Percentiles rank a stretch among this genome's conserved stretches.
Evolutionary conservation across 768 basidiomycete genomes (phyloP).

Genomic region (Gymnopilus junonius): DNA sequence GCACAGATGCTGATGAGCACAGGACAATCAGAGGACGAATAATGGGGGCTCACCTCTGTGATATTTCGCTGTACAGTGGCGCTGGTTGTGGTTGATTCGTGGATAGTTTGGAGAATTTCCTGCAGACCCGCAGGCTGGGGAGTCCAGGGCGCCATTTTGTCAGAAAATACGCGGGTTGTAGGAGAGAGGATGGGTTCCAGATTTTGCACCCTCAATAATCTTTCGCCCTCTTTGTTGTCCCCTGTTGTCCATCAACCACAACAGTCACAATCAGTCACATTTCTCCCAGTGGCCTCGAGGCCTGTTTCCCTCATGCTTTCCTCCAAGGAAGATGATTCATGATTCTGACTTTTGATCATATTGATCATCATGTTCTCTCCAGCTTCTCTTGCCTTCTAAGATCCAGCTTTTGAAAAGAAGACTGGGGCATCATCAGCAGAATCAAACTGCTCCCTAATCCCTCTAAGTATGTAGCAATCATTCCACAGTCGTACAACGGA

Average conservation of each 20-base stretch:
- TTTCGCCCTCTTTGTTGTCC: slow-evolving; percentile 34
- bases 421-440: background rate
- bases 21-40: slow-evolving; percentile 8
- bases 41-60: slow-evolving; percentile 62
- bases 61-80: slow-evolving; percentile 79
- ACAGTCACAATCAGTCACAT: slow-evolving; percentile 17
- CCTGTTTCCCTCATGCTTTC: background rate
- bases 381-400: background rate
- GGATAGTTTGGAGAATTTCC: slow-evolving; percentile 91
- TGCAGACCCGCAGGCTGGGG: slow-evolving; percentile 86
- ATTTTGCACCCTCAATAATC: slow-evolving; percentile 31
- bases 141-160: slow-evolving; percentile 75
- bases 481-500: background rate
- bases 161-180: slow-evolving; percentile 42
- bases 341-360: slow-evolving; percentile 13
- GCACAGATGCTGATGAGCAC: slow-evolving; percentile 21
- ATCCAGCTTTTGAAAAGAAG: background rate
- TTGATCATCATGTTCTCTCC: slow-evolving; percentile 7
- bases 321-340: slow-evolving; percentile 2
- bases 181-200: slow-evolving; percentile 24
- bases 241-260: slow-evolving; percentile 28
- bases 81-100: slow-evolving; percentile 83
- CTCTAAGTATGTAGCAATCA: background rate
- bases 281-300: slow-evolving; percentile 12
- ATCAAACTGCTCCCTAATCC: background rate